A percentile compares a stretch with the other conserved stretches of the same genome.
phyloP scores from a whole-genome alignment of 352 stramenopile species.

The Blastocystis sp. region DNA sequence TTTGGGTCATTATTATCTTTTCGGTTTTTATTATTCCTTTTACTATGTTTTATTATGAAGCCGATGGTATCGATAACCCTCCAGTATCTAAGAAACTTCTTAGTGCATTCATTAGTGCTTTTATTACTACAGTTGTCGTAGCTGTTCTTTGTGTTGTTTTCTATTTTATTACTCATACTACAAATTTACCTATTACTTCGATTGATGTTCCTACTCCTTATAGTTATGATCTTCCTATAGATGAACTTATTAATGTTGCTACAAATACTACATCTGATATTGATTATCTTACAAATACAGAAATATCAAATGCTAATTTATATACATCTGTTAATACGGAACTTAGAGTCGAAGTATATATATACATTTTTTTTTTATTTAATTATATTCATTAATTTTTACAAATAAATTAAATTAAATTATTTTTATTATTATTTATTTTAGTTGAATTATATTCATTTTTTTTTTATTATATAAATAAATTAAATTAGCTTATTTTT shows the following conservation, averaged over 20 bases:
- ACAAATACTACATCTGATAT: too few species aligned
- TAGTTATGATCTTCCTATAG: neutral
- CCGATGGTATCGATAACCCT: conserved; percentile 31
- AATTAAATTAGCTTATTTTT: neutral
- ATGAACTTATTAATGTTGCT: too few species aligned
- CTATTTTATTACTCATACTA: conserved; percentile 12
- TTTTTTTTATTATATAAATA: conserved; percentile 3
- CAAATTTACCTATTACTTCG: conserved; percentile 2
- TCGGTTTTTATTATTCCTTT: conserved; percentile 15
- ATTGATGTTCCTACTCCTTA: conserved; percentile 2
- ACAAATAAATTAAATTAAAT: too few species aligned
- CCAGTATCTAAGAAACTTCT: conserved; percentile 10
- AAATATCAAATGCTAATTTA: too few species aligned
- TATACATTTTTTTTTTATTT: too few species aligned
- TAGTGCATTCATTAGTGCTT: neutral
- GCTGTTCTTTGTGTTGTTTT: conserved; percentile 12
- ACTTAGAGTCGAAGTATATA: too few species aligned
- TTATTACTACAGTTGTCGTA: conserved; percentile 5
- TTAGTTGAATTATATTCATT: neutral
- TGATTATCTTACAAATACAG: too few species aligned
- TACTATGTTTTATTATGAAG: conserved; percentile 34
- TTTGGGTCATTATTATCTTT: conserved; percentile 24
- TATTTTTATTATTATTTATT: neutral
- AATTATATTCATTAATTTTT: too few species aligned
- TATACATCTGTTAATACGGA: too few species aligned